Conservation (phyloP, 2,329 filamentous ascomycete genomes). For the Pseudocercospora pini-densiflorae region DNA sequence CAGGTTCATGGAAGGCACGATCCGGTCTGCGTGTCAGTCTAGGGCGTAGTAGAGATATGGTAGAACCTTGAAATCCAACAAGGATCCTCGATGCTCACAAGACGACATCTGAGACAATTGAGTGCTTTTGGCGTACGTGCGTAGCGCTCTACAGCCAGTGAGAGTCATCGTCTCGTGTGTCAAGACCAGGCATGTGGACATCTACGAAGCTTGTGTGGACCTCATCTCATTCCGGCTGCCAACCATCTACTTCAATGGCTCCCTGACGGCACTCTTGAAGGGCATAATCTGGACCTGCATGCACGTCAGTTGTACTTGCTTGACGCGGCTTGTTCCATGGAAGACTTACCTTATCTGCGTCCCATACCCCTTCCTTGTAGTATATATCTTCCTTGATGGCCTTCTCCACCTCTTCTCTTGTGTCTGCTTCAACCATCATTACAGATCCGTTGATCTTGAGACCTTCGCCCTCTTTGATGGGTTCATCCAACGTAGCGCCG, state of each 20-base stretch:
- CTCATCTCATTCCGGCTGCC: neutral
- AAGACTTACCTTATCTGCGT: conserved; percentile 54
- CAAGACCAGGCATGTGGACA: neutral
- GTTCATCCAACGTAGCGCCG: conserved; percentile 69
- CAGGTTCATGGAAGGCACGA: neutral
- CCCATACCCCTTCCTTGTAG: conserved; percentile 74
- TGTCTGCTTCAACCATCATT: conserved; percentile 68
- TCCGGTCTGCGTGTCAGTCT: neutral
- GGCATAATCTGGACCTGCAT: conserved; percentile 51
- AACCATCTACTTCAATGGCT: conserved; percentile 40
- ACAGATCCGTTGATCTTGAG: conserved; percentile 76
- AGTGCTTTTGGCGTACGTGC: neutral
- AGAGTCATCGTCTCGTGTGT: neutral
- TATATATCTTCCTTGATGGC: conserved; percentile 75
- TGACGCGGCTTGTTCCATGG: neutral
- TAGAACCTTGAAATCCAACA: neutral
- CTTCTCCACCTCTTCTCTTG: conserved; percentile 66
- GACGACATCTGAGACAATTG: neutral
- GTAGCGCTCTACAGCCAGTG: neutral
- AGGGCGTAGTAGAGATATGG: neutral
- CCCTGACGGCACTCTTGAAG: conserved; percentile 53
- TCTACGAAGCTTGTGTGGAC: neutral
- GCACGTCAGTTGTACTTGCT: conserved; percentile 13
- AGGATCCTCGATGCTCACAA: neutral
- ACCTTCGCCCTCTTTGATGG: conserved; percentile 65